Evolutionary conservation across 805 yeast genomes (phyloP).

Genomic region (Huiozyma sinensis): DNA sequence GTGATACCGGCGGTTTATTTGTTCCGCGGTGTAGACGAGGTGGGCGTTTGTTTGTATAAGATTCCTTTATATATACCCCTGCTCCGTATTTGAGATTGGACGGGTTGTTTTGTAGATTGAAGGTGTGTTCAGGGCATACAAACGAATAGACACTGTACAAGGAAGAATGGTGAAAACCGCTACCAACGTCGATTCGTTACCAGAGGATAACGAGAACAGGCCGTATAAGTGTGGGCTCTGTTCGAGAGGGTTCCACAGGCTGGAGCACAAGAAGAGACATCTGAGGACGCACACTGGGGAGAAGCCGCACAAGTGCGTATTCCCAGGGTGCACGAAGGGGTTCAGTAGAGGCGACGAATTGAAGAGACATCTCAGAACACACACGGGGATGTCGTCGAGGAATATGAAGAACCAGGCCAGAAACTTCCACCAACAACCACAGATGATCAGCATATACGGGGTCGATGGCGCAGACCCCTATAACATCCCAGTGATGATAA

Average conservation of each 20-base stretch:
- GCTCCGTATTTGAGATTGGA: too few species aligned
- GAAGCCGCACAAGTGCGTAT: conserved; percentile 77
- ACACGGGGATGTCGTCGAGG: conserved; percentile 25
- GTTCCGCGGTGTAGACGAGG: too few species aligned
- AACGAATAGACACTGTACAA: too few species aligned
- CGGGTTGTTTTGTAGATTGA: too few species aligned
- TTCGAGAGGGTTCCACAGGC: conserved; percentile 73
- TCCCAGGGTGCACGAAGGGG: conserved; percentile 73
- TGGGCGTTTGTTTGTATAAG: too few species aligned
- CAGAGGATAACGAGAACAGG: conserved; percentile 29
- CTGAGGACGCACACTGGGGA: conserved; percentile 91
- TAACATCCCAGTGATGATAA: conserved; percentile 3
- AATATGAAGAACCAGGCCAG: background rate
- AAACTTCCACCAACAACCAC: background rate
- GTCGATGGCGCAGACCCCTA: conserved; percentile 1
- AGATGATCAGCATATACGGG: conserved; percentile 2
- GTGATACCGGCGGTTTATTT: too few species aligned
- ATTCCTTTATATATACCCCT: too few species aligned
- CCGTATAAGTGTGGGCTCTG: conserved; percentile 84
- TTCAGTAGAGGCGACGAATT: conserved; percentile 78
- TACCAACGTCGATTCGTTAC: background rate
- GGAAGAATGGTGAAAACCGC: too few species aligned
- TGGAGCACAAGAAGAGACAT: conserved; percentile 87
- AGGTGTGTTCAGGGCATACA: too few species aligned
- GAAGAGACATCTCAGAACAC: conserved; percentile 77